Percentiles rank a stretch among this genome's conserved stretches.
These are phyloP conservation scores for Nothophoma quercina DNA, from an alignment of 2,329 filamentous ascomycete genomes.

Conservation along the genomic window DNA sequence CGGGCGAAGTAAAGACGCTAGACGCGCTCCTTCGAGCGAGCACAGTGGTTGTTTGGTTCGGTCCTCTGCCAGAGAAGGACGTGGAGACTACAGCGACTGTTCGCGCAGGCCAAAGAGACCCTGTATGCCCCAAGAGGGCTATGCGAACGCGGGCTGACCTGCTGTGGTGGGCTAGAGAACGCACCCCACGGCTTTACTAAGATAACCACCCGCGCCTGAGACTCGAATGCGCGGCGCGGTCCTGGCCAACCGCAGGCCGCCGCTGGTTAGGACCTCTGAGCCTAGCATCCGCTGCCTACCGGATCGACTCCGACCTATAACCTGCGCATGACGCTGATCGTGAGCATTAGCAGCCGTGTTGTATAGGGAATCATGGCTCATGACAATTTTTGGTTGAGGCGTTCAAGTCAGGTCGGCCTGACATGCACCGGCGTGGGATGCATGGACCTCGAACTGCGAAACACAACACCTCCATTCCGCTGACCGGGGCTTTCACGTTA, in stretches of 20 bases:
- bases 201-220: slow-evolving; percentile 11
- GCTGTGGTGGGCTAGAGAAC: slow-evolving; percentile 10
- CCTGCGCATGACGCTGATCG: slow-evolving; percentile 4
- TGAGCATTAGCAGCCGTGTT: neutral
- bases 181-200: slow-evolving; percentile 28
- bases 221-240: neutral
- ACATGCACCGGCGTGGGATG: slow-evolving; percentile 15
- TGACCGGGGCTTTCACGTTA: neutral
- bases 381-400: neutral
- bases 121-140: slow-evolving; percentile 14
- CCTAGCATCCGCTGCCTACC: slow-evolving; percentile 1
- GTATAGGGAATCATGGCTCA: neutral
- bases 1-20: slow-evolving; percentile 18
- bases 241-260: slow-evolving; percentile 2
- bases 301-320: neutral
- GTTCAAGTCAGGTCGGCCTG: slow-evolving; percentile 10
- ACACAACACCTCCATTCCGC: slow-evolving; percentile 4
- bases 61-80: neutral
- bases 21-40: slow-evolving; percentile 11
- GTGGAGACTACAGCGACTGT: neutral
- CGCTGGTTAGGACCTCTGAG: neutral
- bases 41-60: neutral
- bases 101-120: slow-evolving; percentile 4
- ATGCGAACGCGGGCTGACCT: slow-evolving; percentile 17
- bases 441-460: slow-evolving; percentile 2